Base-by-base conservation (phyloP, 345 rosid species). In the Reutealis trisperma region DNA sequence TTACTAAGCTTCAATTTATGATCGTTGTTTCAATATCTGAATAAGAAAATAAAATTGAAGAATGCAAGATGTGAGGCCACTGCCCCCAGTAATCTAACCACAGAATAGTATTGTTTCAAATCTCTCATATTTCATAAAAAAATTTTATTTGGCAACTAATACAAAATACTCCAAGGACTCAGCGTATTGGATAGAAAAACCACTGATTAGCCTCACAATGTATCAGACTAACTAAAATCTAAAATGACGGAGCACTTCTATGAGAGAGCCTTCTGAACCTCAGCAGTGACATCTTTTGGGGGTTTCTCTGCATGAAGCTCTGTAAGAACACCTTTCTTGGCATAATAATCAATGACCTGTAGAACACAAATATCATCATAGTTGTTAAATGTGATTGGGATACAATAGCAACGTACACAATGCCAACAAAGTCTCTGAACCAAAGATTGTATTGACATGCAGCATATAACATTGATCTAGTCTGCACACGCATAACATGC, bases 221-320 rank as follows among this genome's bases (percentile, higher is more conserved):
- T 15, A 16, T 47, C 51, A 47, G 51, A 47, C 51, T 9, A 47
- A 47, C 11, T 47, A 47, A 8, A 47, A 9, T 47, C 51, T 47
- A 47, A 12, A 47, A 47, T 8, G 13, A 47, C 2, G 4, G 51
- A 18, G 3, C 59, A 5, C 59, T 54, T 19, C 44, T 65, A 67
- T 8, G 59, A 88, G 52, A 94, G 90, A 64, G 21, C 93, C 70
- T 89, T 93, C 88, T 85, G 87, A 82, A 94, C 91, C 86, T 83
- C 97, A 10, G 75, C 60, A 0, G 93, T 87, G 57, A 94, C 98
- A 67, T 91, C 93, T 79, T 87, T 79, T 0, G 93, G 94, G 16
- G 92, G 78, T 83, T 94, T 94, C 86, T 89, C 96, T 0, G 97
- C 98, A n/a, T 79, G 93, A 78, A 94, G 88, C 70, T 92, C 76